These are phyloP conservation scores for Paraphoma sp. DNA, from an alignment of 2,329 filamentous ascomycete genomes.

Conservation along the genomic window DNA sequence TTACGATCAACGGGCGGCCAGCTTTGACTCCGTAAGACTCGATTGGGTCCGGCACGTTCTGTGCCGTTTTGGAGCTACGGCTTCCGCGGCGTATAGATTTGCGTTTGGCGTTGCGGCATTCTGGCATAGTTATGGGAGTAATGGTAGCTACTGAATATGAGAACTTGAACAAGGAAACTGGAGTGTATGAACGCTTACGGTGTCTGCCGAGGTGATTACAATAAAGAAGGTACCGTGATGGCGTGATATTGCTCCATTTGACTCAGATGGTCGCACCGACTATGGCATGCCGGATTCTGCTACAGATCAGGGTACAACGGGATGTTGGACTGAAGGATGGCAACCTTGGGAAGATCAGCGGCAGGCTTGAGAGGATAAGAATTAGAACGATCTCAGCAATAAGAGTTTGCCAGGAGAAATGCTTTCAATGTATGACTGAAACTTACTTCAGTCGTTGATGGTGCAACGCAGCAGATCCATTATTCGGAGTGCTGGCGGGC, in stretches of 20 bases:
- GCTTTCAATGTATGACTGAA: conserved; percentile 2
- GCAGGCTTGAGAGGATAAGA: neutral
- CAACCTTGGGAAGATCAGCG: neutral
- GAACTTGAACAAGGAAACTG: neutral
- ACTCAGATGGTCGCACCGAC: neutral
- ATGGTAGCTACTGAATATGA: conserved; percentile 6
- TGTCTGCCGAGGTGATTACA: neutral
- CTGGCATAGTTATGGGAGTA: conserved; percentile 10
- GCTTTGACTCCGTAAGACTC: neutral
- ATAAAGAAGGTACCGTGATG: conserved; percentile 21
- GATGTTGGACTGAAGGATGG: neutral
- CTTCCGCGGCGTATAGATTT: conserved; percentile 23
- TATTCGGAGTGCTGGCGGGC: conserved; percentile 14
- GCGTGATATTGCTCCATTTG: conserved; percentile 12
- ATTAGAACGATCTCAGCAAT: neutral
- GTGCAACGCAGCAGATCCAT: conserved; percentile 12
- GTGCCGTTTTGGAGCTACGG: conserved; percentile 18
- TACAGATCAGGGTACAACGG: conserved; percentile 2
- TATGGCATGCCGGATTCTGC: neutral
- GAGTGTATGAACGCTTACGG: neutral
- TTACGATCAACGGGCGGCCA: neutral
- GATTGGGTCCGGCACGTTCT: conserved; percentile 10
- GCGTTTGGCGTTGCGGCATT: conserved; percentile 11
- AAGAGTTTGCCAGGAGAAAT: neutral
- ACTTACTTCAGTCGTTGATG: neutral